A percentile compares a stretch with the other conserved stretches of the same genome.
Conservation (phyloP, 2,329 filamentous ascomycete species). For the Penicillium concentricum region DNA sequence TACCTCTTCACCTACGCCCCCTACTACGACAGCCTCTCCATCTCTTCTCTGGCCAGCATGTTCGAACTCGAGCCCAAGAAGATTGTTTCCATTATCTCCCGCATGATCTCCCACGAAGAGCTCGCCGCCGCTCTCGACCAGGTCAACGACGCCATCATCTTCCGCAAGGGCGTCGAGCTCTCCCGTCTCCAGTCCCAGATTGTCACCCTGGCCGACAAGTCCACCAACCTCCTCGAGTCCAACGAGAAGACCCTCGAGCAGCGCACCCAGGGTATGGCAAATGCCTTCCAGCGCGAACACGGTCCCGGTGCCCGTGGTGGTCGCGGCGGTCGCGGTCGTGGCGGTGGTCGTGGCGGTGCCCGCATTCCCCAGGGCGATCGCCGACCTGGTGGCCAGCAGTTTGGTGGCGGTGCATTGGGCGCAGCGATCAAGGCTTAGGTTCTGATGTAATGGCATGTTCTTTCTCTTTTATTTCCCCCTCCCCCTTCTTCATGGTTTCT, state of each 20-base stretch:
- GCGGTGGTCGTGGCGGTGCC: constrained; percentile 39
- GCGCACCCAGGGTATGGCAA: constrained; percentile 90
- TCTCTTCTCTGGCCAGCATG: constrained; percentile 84
- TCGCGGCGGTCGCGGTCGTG: constrained; percentile 50
- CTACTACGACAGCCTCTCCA: constrained; percentile 94
- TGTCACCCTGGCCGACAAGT: constrained; percentile 92
- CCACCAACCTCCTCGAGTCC: constrained; percentile 88
- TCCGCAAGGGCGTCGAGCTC: constrained; percentile 98
- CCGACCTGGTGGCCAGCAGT: constrained; percentile 50
- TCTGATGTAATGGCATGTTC: constrained; percentile 36
- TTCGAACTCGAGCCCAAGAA: constrained; percentile 91
- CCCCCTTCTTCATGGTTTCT: constrained; percentile 20
- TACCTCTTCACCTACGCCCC: constrained; percentile 99
- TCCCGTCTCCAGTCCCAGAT: constrained; percentile 93
- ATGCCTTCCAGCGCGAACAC: constrained; percentile 91
- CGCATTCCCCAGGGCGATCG: constrained; percentile 42
- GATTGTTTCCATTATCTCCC: constrained; percentile 91
- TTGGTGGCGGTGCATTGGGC: constrained; percentile 51
- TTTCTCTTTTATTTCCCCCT: constrained; percentile 19
- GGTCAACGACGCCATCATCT: constrained; percentile 95
- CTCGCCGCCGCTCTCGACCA: constrained; percentile 94
- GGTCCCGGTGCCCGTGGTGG: constrained; percentile 69
- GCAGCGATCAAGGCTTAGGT: constrained; percentile 52
- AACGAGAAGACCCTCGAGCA: constrained; percentile 98
- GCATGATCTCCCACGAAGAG: constrained; percentile 99